Evolutionary conservation across 495 filamentous ascomycete genomes (phyloP).

Genomic region (Thermochaetoides thermophila): DNA sequence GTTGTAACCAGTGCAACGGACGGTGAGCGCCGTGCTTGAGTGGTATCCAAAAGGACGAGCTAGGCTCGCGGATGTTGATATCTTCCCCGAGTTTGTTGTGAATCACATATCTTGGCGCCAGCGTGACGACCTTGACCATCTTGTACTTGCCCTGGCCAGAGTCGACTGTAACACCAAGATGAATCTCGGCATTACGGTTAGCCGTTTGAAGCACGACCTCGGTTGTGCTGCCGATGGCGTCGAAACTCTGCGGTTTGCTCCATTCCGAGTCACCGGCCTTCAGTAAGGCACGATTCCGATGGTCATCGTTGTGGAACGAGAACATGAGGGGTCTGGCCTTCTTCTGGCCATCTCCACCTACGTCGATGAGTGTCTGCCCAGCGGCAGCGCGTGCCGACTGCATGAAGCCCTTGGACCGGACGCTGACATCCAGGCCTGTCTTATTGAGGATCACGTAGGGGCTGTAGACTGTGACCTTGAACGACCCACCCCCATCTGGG

Average conservation of each 20-base stretch:
- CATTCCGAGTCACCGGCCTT: conserved; percentile 79
- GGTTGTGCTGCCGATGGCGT: conserved; percentile 87
- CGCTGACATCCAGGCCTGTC: conserved; percentile 76
- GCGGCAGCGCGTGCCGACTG: conserved; percentile 68
- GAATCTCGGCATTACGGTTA: conserved; percentile 61
- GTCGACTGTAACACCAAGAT: conserved; percentile 73
- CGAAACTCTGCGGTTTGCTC: conserved; percentile 96
- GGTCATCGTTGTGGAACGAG: conserved; percentile 73
- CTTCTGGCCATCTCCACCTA: conserved; percentile 23
- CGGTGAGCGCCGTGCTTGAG: conserved; percentile 61
- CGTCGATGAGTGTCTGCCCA: conserved; percentile 43
- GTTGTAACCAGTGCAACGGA: conserved; percentile 75
- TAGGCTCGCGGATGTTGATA: conserved; percentile 74
- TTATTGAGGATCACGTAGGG: conserved; percentile 92
- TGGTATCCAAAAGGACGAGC: conserved; percentile 64
- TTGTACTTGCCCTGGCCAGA: conserved; percentile 97
- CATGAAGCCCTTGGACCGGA: conserved; percentile 78
- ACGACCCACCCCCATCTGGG: conserved; percentile 85
- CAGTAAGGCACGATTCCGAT: conserved; percentile 72
- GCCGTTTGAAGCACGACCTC: conserved; percentile 68
- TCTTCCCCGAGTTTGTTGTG: conserved; percentile 86
- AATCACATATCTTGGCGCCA: conserved; percentile 85
- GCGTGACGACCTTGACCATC: conserved; percentile 80
- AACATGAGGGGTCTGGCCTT: conserved; percentile 89
- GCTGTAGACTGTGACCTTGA: conserved; percentile 85